Evolutionary conservation across 371 early-diverging fungal genomes (phyloP).

Genomic region (Apophysomyces ossiformis): DNA sequence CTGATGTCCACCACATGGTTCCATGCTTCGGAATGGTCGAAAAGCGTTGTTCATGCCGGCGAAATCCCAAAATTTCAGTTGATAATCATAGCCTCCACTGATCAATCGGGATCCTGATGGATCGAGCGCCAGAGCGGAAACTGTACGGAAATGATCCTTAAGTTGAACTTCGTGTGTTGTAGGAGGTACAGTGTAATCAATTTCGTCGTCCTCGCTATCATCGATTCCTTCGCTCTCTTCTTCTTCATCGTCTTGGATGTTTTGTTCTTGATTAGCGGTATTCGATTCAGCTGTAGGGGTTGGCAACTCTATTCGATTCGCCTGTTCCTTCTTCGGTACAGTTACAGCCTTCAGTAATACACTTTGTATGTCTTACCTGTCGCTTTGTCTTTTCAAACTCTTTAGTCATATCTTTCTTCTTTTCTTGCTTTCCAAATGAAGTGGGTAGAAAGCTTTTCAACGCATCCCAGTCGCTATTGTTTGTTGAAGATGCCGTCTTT

Average conservation of each 20-base stretch:
- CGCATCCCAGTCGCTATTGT: constrained; percentile 47
- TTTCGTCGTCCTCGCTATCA: constrained; percentile 30
- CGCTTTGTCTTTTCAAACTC: constrained; percentile 56
- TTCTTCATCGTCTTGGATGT: constrained; percentile 36
- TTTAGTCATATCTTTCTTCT: constrained; percentile 28
- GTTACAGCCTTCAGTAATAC: background rate
- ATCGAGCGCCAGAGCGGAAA: constrained; percentile 84
- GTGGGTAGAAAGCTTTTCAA: constrained; percentile 60
- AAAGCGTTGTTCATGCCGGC: constrained; percentile 83
- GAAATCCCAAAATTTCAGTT: constrained; percentile 92
- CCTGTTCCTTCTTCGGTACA: background rate
- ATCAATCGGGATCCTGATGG: constrained; percentile 82
- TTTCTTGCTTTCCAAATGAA: constrained; percentile 63
- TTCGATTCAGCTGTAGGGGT: constrained; percentile 4
- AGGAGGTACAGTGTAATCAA: constrained; percentile 52
- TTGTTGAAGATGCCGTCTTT: constrained; percentile 16
- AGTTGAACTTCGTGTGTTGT: constrained; percentile 71
- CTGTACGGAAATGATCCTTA: constrained; percentile 72
- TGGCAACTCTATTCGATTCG: background rate
- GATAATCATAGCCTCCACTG: constrained; percentile 84
- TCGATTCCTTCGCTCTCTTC: constrained; percentile 34
- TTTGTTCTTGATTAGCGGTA: constrained; percentile 11
- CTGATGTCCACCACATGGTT: constrained; percentile 84
- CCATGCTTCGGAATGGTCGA: constrained; percentile 79
- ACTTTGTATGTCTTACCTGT: constrained; percentile 27